Evolutionary conservation across 78 protist genomes (phyloP), one percentile per base, ranked within the genome.

Genomic region (Capsaspora owczarzaki): DNA sequence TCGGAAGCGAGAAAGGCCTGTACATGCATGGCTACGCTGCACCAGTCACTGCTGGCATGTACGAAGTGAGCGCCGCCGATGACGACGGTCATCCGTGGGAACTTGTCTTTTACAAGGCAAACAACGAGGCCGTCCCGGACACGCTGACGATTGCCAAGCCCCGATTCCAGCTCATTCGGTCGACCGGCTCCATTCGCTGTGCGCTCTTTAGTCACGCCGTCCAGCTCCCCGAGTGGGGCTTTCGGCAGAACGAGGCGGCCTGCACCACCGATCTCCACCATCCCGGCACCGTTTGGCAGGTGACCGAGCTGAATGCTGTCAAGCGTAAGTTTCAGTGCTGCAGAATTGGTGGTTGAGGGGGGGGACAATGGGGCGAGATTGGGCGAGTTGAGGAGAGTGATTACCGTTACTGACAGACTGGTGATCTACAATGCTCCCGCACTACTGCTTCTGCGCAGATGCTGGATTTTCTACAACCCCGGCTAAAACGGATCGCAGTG

Each of bases 1-100:
- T 75, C 12, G 61, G 41, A 14, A 75, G 41, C 43, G 79, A 46
- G 31, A 40, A 14, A 29, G 10, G 31, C 0, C 25, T 75, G 41
- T 75, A 75, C 61, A 14, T 44, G 61, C 79, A 75, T 29, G 79
- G 61, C 10, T 75, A 43, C 61, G 38, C 79, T 12, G 60, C 79
- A 43, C 79, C 79, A 14, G 37, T 75, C 61, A 75, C 60, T 35
- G 31, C 22, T 12, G 33, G 31, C 35, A 12, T 27, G 33, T 60
- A 4, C n/a, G 66, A 60, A 27, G 66, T 16, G 31, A 60, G 66
- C n/a, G 66, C 66, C 66, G 66, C 6, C 66, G 66, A 19, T 10
- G 66, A 25, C 22, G 35, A 19, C 66, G 66, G 66, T 3, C 66
- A 60, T 60, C 66, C 22, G 6, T 60, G 66, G 66, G n/a, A 19